Evolutionary conservation across 1,284 basidiomycete species (phyloP), one percentile per base, ranked within the genome.

Genomic region (Cryptococcus sp.): DNA sequence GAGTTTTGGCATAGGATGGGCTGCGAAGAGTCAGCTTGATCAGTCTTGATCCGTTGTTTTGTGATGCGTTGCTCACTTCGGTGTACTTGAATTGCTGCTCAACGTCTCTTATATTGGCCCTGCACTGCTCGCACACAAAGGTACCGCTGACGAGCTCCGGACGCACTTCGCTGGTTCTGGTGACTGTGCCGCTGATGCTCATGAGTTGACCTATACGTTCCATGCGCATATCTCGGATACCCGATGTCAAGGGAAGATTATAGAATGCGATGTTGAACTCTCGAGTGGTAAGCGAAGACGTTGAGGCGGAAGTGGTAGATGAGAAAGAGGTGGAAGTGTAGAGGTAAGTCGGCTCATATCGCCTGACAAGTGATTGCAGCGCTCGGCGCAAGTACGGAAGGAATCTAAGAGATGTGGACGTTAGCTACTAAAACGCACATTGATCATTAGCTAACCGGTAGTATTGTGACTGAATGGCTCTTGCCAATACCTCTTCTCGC

Each of bases 31-130:
- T 54, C 25, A 54, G 48, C 20, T 0, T 47, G 29, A 34, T 34
- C 13, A 34, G 29, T 34, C 29, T 10, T 4, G 29, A 13, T 10
- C 29, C 13, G 29, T 20, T 17, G 19, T 1, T 59, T 54, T 59
- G 52, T 60, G 43, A 52, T 34, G 52, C 19, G 26, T 26, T 26
- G 63, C 77, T 52, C 56, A 91, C 91, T 82, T 99, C 96, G 22
- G 96, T 99, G 77, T 98, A 99, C 77, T 97, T 98, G 85, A 99
- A 99, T 75, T 99, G 96, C 75, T 99, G 96, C 75, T 99, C 96
- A 52, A 99, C 88, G 68, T 98, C 94, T 58, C 89, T 86, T n/a
- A 97, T 88, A 8, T 88, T 81, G 40, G 89, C 89, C 52, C 86
- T 84, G 77, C 96, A 99, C 45, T 88, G 83, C 73, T 91, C 88